These are phyloP conservation scores for Periconia macrospinosa DNA, from an alignment of 2,329 filamentous ascomycete species.

Conservation along the genomic window DNA sequence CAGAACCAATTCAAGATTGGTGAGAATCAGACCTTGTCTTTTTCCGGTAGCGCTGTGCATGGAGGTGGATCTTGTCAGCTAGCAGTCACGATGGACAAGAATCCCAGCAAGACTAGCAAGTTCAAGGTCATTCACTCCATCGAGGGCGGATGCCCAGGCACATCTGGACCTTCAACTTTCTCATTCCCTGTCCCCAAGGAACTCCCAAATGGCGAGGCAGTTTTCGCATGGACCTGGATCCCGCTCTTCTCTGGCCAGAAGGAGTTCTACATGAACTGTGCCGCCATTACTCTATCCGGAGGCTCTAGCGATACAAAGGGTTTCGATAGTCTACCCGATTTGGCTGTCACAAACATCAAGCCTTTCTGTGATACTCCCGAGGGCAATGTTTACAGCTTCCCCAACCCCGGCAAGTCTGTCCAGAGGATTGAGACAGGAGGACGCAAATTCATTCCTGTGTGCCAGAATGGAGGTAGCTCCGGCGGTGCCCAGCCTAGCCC, in stretches of 20 bases:
- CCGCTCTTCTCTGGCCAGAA: slow-evolving; percentile 79
- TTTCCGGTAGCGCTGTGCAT: slow-evolving; percentile 75
- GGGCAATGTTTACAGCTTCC: slow-evolving; percentile 54
- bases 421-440: slow-evolving; percentile 14
- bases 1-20: slow-evolving; percentile 67
- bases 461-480: neutral
- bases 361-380: slow-evolving; percentile 58
- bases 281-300: slow-evolving; percentile 66
- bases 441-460: neutral
- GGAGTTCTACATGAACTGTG: slow-evolving; percentile 98
- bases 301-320: slow-evolving; percentile 54
- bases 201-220: slow-evolving; percentile 74
- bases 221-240: slow-evolving; percentile 89
- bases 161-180: slow-evolving; percentile 54
- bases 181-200: slow-evolving; percentile 71
- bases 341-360: slow-evolving; percentile 72
- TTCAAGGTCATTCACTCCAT: slow-evolving; percentile 92
- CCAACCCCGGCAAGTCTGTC: slow-evolving; percentile 64
- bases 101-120: slow-evolving; percentile 65
- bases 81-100: slow-evolving; percentile 73
- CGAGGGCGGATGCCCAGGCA: slow-evolving; percentile 78
- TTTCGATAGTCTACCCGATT: slow-evolving; percentile 67
- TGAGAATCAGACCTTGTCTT: slow-evolving; percentile 61
- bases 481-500: neutral
- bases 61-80: slow-evolving; percentile 92